Base-by-base conservation (phyloP, 441 rosid genomes). In the Cnidoscolus chayamansa region DNA sequence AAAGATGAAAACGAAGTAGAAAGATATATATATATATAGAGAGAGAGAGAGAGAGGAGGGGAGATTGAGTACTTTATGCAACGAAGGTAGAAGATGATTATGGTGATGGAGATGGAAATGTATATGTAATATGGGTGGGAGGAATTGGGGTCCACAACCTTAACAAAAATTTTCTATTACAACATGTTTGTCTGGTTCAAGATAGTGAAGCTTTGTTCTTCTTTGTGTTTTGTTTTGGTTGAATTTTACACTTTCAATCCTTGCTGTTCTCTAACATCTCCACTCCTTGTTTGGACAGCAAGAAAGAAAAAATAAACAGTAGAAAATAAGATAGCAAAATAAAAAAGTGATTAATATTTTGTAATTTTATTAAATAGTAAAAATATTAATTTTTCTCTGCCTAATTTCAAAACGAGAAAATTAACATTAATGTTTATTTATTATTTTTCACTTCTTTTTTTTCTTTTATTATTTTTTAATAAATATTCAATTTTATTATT, bases 171-270 rank as follows among this genome's bases (percentile, higher is more conserved):
- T 55, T 25, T 56, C 49, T 1, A 49, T 57, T n/a, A 43, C 47
- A 0, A 25, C 35, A n/a, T 40, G 40, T 67, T 75, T 79, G 79
- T 70, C 79, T 56, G 67, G 70, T 75, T 63, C 73, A 73, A 66
- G 62, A 48, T 64, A 40, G n/a, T 25, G 66, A 74, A 67, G 58
- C 49, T 53, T 51, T 13, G 49, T 45, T 43, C 1, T 73, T 57
- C 25, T 32, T 3, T 49, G 10, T 51, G 58, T 64, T 45, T 25
- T 70, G 15, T 17, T 40, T 53, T 1, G 10, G 40, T 54, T 13
- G 37, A 68, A 56, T 48, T 71, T 71, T 77, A 60, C 74, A 59
- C 48, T 58, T 60, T 67, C 47, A 31, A 6, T 67, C 47, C 15
- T 67, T 48, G 58, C 58, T 51, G 58, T 50, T 51, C 2, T 13